Percentiles rank a stretch among this genome's conserved stretches.
phyloP scores from a whole-genome alignment of 2,329 filamentous ascomycete species.

The Fusarium pseudograminearum region DNA sequence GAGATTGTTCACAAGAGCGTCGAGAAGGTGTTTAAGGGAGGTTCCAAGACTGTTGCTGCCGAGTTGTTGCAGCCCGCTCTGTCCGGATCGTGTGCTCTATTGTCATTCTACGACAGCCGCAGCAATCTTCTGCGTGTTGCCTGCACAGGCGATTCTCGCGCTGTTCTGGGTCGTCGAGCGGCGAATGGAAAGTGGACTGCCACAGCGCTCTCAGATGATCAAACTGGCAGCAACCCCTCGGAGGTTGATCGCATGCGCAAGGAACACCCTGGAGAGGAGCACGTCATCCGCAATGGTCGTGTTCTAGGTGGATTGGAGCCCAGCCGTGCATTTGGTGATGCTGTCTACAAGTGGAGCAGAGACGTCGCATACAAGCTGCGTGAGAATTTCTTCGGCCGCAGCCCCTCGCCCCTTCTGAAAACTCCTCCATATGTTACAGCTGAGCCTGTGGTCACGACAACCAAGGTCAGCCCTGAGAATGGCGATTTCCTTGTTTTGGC shows the following conservation, averaged over 20 bases:
- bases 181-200: conserved; percentile 91
- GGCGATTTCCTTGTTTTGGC: conserved; percentile 97
- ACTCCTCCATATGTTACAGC: conserved; percentile 98
- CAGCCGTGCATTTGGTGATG: conserved; percentile 94
- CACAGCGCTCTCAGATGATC: conserved; percentile 88
- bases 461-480: conserved; percentile 86
- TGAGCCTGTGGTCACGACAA: conserved; percentile 93
- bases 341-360: conserved; percentile 93
- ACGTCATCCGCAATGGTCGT: conserved; percentile 88
- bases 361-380: conserved; percentile 88
- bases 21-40: conserved; percentile 87
- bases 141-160: conserved; percentile 95
- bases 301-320: conserved; percentile 94
- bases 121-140: conserved; percentile 92
- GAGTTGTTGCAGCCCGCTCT: conserved; percentile 92
- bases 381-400: conserved; percentile 87
- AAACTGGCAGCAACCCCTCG: conserved; percentile 89
- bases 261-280: conserved; percentile 88
- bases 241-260: conserved; percentile 85
- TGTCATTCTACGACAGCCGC: conserved; percentile 94
- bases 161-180: conserved; percentile 85
- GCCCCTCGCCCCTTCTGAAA: conserved; percentile 79
- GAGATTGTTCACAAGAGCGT: conserved; percentile 96
- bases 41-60: conserved; percentile 90
- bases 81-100: conserved; percentile 94